Conservation (phyloP, 371 early-diverging fungal species). For the Parasitella parasitica region DNA sequence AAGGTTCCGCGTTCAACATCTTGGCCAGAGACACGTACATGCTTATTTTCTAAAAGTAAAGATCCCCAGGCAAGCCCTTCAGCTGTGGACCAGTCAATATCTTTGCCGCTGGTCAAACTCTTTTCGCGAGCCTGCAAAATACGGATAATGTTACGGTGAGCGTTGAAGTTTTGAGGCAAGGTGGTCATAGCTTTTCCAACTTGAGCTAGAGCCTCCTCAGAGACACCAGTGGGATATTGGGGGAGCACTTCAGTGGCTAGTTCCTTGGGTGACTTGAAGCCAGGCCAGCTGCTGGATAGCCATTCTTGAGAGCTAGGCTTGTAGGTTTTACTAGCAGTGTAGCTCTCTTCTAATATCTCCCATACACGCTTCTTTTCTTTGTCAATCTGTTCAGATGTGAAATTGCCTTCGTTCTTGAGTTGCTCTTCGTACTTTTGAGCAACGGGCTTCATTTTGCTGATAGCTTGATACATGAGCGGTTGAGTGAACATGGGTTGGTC, state of each 20-base stretch:
- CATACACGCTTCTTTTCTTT: slow-evolving; percentile 88
- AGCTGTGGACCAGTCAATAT: slow-evolving; percentile 95
- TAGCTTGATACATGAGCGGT: slow-evolving; percentile 94
- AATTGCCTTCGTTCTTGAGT: slow-evolving; percentile 82
- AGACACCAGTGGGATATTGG: slow-evolving; percentile 79
- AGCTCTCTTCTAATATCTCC: slow-evolving; percentile 88
- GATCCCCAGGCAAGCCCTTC: slow-evolving; percentile 94
- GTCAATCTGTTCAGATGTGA: slow-evolving; percentile 79
- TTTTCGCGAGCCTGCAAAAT: slow-evolving; percentile 85
- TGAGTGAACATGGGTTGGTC: slow-evolving; percentile 98
- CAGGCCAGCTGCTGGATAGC: slow-evolving; percentile 92
- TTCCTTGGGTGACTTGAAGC: slow-evolving; percentile 80
- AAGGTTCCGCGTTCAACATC: slow-evolving; percentile 98
- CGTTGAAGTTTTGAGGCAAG: slow-evolving; percentile 80
- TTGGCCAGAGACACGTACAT: slow-evolving; percentile 54
- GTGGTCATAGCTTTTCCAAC: slow-evolving; percentile 82
- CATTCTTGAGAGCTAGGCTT: slow-evolving; percentile 89
- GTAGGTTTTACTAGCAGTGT: slow-evolving; percentile 86
- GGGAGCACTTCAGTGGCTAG: slow-evolving; percentile 68
- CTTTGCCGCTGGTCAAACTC: slow-evolving; percentile 69
- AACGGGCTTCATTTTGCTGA: slow-evolving; percentile 80
- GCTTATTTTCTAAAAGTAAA: slow-evolving; percentile 62
- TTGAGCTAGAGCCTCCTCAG: slow-evolving; percentile 69
- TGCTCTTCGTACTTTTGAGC: slow-evolving; percentile 81
- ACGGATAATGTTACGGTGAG: slow-evolving; percentile 83